Evolutionary conservation across 148 eudicot genomes (phyloP), one percentile per base, ranked within the genome.

Genomic region (Rhododendron molle): DNA sequence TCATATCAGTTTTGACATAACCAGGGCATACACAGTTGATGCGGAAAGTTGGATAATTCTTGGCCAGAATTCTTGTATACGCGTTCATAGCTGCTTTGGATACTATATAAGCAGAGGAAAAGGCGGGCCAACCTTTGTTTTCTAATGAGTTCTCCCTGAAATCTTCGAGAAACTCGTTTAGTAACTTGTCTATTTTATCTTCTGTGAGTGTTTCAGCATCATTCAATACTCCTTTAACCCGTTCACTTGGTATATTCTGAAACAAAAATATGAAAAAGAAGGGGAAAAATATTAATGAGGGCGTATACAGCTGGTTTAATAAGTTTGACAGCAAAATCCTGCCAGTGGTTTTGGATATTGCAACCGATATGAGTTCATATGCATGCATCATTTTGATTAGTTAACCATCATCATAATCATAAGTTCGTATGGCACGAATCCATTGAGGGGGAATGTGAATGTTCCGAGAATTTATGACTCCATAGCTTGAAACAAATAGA

Each of bases 1-100:
- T 90, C 11, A 93, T 56, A 73, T 88, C 89, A 12, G 93, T 93
- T 52, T 81, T 90, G 28, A 88, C 92, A 84, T 26, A 89, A 43
- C 93, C 94, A 40, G 94, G 93, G 78, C 91, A 89, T 12, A 92
- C 80, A 18, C 86, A 85, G 40, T 91, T 94, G 80, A 90, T 89
- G 40, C n/a, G 49, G 21, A 87, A 81, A 47, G 5, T 38, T 15
- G 89, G 88, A 18, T 81, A 43, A 50, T 77, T 87, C 50, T 87
- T 89, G n/a, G 91, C 91, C 28, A 84, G 8, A 38, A 87, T 81
- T 44, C 87, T 85, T 21, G 91, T 87, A 43, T 89, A 83, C 1
- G 85, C 89, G 32, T 89, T 89, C 50, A 87, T 18, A 49, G 88
- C 82, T 20, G 89, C 88, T 84, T 89, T 89, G 9, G 89, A 87